phyloP scores from a whole-genome alignment of 441 rosid genomes.

The Populus hybrid region DNA sequence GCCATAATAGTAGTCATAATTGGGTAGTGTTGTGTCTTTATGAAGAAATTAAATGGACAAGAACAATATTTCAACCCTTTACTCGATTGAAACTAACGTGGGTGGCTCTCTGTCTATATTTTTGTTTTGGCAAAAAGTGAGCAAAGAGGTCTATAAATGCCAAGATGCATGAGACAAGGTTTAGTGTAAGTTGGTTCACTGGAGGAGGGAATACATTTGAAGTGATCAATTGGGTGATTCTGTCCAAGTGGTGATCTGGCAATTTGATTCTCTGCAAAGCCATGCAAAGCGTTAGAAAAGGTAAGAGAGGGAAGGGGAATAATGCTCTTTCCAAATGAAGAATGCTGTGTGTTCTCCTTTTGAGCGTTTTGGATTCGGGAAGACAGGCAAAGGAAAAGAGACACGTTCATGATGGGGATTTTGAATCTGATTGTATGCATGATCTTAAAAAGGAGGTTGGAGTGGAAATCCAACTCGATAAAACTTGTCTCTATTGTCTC shows the following conservation, averaged over 20 bases:
- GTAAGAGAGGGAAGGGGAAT: background rate
- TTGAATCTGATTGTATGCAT: constrained; percentile 12
- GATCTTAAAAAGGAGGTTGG: constrained; percentile 14
- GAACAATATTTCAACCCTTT: constrained; percentile 8
- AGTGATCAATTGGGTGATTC: background rate
- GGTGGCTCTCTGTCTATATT: background rate
- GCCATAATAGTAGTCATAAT: constrained; percentile 15
- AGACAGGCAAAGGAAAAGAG: background rate
- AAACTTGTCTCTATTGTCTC: constrained; percentile 9
- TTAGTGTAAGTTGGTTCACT: background rate
- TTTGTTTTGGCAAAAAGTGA: background rate
- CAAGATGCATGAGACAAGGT: background rate
- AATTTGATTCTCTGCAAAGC: background rate
- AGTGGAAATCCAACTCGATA: constrained; percentile 34
- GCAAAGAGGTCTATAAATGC: background rate
- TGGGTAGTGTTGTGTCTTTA: background rate
- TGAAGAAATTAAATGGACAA: background rate
- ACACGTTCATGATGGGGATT: constrained; percentile 18
- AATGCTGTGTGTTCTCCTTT: background rate
- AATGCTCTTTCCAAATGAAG: background rate
- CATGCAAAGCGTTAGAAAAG: background rate
- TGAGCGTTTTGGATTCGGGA: background rate
- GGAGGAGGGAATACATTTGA: constrained; percentile 11
- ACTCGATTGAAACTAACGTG: constrained; percentile 13
- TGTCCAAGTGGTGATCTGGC: background rate